These are phyloP conservation scores for Torulaspora quercuum DNA, from an alignment of 805 yeast genomes.

Conservation along the genomic window DNA sequence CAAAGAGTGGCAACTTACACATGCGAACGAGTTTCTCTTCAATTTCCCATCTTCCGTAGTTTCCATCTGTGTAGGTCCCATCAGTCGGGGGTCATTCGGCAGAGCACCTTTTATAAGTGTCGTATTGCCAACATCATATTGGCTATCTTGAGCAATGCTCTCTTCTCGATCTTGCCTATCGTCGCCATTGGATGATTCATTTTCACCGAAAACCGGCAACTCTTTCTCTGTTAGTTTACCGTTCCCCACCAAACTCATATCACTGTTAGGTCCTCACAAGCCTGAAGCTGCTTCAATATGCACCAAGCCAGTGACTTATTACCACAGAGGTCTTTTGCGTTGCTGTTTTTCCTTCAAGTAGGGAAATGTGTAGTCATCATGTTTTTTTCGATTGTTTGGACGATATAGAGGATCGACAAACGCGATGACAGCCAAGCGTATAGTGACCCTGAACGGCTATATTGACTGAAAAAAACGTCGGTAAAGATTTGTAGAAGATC, in stretches of 20 bases:
- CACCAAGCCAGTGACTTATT: no score
- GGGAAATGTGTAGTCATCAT: no score
- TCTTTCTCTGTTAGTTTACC: slow-evolving; percentile 4
- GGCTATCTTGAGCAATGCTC: background rate
- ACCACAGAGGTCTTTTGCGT: no score
- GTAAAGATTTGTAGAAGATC: no score
- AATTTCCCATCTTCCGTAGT: slow-evolving; percentile 24
- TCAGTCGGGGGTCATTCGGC: slow-evolving; percentile 25
- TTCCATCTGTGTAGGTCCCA: slow-evolving; percentile 25
- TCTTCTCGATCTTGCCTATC: slow-evolving; percentile 3
- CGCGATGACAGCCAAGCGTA: no score
- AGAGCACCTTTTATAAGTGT: slow-evolving; percentile 26
- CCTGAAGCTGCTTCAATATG: no score
- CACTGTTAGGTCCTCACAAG: no score
- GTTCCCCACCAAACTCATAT: slow-evolving; percentile 11
- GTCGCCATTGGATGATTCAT: background rate
- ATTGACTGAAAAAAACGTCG: no score
- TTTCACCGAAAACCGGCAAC: slow-evolving; percentile 6
- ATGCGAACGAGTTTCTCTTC: slow-evolving; percentile 37
- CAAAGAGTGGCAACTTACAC: slow-evolving; percentile 60
- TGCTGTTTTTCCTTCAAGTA: no score
- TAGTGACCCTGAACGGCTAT: no score
- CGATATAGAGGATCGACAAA: no score
- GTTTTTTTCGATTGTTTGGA: no score
- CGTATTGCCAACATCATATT: slow-evolving; percentile 6